Evolutionary conservation across 1,284 basidiomycete species (phyloP), one percentile per base, ranked within the genome.

Genomic region (Rhodotorula sp.): DNA sequence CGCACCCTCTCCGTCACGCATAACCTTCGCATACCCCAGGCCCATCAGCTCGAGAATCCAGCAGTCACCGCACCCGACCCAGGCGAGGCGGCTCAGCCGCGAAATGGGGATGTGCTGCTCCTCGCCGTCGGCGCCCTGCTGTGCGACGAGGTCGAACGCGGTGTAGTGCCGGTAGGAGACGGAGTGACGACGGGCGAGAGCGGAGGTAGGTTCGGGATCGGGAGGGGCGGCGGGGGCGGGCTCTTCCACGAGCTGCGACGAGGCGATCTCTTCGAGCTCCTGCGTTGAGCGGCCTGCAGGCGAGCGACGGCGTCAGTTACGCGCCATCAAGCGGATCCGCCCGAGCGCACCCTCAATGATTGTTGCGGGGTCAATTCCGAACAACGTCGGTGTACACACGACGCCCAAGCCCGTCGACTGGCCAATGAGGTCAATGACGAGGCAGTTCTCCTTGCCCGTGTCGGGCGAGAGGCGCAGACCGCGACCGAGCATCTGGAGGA

Each of bases 401-500:
- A 97, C 84, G 9, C 92, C 92, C 32, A 89, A 86, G 39, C 32
- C 29, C 27, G 27, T 36, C 37, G 87, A 84, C 64, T 87, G 91
- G 75, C 95, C 94, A 12, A 96, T 92, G 72, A 97, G 90, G 80
- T 99, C 95, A 71, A 99, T 90, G 61, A 98, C 88, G 34, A 88
- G 87, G 80, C 96, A 98, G 79, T 97, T 89, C 50, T 81, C 78
- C 82, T 99, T 99, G 58, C 88, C 90, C 0, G 91, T 94, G 10
- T 81, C 81, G 3, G 92, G 91, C 0, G 91, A 94, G 37, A 91
- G 85, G 67, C 96, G 86, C 85, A 98, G 90, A 15, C 96, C 95
- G 64, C 96, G 87, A 0, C 95, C 96, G 76, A 98, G 92, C 94
- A 98, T 99, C 79, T 98, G 96, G 8, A 91, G 88, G 77, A 95